Conservation (phyloP, 768 basidiomycete genomes). For the button mushroom (Agaricus bisporus) region DNA sequence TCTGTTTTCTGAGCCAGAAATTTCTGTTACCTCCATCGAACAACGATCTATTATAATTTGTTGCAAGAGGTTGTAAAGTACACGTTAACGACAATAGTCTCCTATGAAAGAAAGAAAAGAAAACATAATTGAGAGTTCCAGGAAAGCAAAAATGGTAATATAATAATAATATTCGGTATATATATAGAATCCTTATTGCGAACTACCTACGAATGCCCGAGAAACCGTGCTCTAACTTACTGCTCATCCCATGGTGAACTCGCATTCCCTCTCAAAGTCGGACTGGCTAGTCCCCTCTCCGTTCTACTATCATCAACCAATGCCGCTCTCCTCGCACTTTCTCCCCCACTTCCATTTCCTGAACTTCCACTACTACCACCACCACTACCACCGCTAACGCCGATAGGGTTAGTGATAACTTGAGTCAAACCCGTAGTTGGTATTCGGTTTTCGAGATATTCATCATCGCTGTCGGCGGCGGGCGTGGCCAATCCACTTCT, state of each 20-base stretch:
- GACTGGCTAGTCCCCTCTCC: slow-evolving; percentile 62
- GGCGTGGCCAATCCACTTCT: slow-evolving; percentile 28
- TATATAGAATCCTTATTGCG: too few relatives aligned
- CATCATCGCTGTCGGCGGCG: slow-evolving; percentile 34
- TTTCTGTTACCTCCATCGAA: too few relatives aligned
- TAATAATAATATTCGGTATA: too few relatives aligned
- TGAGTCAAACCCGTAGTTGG: slow-evolving; percentile 39
- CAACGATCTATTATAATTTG: too few relatives aligned
- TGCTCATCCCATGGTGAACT: slow-evolving; percentile 7
- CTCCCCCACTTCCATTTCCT: background rate
- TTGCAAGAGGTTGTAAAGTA: too few relatives aligned
- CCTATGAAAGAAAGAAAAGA: too few relatives aligned
- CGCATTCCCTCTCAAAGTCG: slow-evolving; percentile 21
- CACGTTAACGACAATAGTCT: too few relatives aligned
- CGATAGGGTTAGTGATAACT: slow-evolving; percentile 13
- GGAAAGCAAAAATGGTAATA: too few relatives aligned
- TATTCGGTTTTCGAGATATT: slow-evolving; percentile 15
- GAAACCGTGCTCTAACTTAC: too few relatives aligned
- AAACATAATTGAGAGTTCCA: too few relatives aligned
- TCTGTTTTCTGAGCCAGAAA: too few relatives aligned
- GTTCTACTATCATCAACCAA: slow-evolving; percentile 45
- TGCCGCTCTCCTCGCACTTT: slow-evolving; percentile 14
- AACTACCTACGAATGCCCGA: too few relatives aligned
- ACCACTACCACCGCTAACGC: background rate
- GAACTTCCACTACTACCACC: background rate